Conservation (phyloP, 2,329 filamentous ascomycete species). For the Epichloe amarillans region DNA sequence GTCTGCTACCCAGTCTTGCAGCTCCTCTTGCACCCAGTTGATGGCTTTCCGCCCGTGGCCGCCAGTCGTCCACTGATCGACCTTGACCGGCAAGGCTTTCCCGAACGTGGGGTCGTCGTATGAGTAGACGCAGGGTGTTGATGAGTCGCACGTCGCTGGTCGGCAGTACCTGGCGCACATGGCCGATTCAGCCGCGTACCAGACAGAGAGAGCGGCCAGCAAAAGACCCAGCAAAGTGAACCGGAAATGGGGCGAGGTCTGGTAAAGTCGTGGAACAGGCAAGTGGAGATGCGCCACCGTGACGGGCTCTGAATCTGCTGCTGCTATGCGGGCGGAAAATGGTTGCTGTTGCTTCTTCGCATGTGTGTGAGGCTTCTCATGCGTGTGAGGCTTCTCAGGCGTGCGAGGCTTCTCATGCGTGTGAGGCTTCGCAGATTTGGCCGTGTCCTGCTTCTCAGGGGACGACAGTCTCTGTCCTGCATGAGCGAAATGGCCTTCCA, state of each 20-base stretch:
- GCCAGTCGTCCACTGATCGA: constrained; percentile 47
- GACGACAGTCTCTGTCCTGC: constrained; percentile 15
- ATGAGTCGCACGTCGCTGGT: constrained; percentile 33
- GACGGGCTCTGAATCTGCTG: constrained; percentile 3
- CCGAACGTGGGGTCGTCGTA: constrained; percentile 47
- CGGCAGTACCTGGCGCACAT: constrained; percentile 43
- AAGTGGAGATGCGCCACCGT: constrained; percentile 26
- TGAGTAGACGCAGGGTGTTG: constrained; percentile 38
- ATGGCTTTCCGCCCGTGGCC: constrained; percentile 31
- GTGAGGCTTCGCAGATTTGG: not conserved
- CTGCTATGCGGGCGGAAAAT: constrained; percentile 9
- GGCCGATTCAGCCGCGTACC: constrained; percentile 39
- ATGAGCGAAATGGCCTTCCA: constrained; percentile 38
- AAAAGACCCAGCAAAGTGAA: constrained; percentile 36
- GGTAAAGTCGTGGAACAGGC: constrained; percentile 34
- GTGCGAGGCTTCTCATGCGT: not conserved
- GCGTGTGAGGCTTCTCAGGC: not conserved
- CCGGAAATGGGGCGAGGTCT: constrained; percentile 27
- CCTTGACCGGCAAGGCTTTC: constrained; percentile 45
- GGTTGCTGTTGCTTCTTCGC: not conserved
- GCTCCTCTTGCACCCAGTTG: constrained; percentile 26
- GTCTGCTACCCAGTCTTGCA: constrained; percentile 35
- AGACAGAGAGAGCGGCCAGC: constrained; percentile 30
- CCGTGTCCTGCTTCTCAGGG: constrained; percentile 1
- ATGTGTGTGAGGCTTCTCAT: too few species aligned